Base-by-base conservation (phyloP, 2,329 filamentous ascomycete genomes). In the Aplosporella prunicola region DNA sequence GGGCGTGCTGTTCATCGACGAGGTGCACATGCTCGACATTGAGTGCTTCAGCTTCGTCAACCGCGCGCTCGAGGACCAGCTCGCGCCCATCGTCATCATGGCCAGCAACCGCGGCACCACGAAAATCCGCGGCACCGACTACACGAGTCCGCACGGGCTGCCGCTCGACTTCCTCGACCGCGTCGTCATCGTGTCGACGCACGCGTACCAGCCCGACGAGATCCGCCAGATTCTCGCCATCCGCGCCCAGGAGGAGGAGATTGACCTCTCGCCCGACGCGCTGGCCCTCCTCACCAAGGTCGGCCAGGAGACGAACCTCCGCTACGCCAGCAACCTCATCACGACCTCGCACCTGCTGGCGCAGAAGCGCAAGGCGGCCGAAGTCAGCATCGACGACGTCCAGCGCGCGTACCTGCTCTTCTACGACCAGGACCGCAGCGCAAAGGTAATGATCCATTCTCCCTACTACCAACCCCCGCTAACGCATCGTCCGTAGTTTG, bases 31-130 rank as follows among this genome's bases (percentile, higher is more conserved):
- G 89, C 82, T 98, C 41, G 91, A 98, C 60, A 95, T 96, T 47
- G 91, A 98, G 63, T 96, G 89, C 68, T 98, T 94, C 69, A 93
- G 87, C 29, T 98, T 93, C 69, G 82, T 98, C 71, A 98, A 98
- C 69, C 83, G 91, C 35, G 91, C 91, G 1, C 72, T 98, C 29
- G 91, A 98, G 64, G 86, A 88, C 43, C 87, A 96, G 52, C 74
- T 98, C 20, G 87, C 91, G 1, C 91, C 91, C 25, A 88, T 98
- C 47, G 88, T 98, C 60, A 98, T 98, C 64, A 98, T 98, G 91
- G 91, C 91, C 38, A 93, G 84, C 71, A 98, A 98, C 68, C 76
- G 91, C 43, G 91, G 91, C 46, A 78, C 87, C 60, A 84, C 91
- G 24, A 80, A 82, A 48, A 95, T 98, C 55, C 78, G 91, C 20